These are phyloP conservation scores for Nigrospora oryzae DNA, from an alignment of 2,329 filamentous ascomycete species.

Conservation along the genomic window DNA sequence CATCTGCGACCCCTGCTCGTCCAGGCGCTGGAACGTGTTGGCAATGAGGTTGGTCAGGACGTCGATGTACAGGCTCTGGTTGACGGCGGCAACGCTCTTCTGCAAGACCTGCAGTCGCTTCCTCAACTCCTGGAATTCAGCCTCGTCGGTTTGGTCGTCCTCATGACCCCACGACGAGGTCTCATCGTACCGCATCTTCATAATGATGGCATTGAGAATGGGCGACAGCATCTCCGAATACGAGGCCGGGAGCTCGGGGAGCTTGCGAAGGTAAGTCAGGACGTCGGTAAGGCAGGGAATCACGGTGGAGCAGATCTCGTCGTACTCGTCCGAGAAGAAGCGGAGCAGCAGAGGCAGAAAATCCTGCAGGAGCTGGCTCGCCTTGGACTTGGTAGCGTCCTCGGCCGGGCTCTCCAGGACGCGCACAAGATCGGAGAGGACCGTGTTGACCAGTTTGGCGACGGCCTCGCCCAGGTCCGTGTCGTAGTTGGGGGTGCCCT, in stretches of 20 bases:
- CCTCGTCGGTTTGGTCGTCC: constrained; percentile 91
- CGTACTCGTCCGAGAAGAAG: constrained; percentile 96
- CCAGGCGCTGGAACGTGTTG: constrained; percentile 74
- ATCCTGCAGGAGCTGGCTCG: constrained; percentile 71
- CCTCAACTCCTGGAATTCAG: constrained; percentile 90
- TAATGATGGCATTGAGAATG: constrained; percentile 83
- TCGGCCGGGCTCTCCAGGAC: constrained; percentile 65
- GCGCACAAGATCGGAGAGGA: constrained; percentile 77
- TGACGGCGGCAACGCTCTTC: constrained; percentile 83
- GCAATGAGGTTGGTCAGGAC: constrained; percentile 83
- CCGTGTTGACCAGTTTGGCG: constrained; percentile 89
- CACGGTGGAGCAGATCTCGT: constrained; percentile 93
- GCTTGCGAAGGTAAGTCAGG: constrained; percentile 80
- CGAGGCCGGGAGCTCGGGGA: constrained; percentile 61
- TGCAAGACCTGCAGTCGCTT: constrained; percentile 86
- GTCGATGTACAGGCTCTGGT: constrained; percentile 82
- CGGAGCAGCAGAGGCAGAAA: constrained; percentile 84
- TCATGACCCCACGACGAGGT: constrained; percentile 90
- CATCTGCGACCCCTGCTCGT: constrained; percentile 63
- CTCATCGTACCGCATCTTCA: constrained; percentile 97
- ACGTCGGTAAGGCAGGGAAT: constrained; percentile 91
- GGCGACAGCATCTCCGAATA: constrained; percentile 79
- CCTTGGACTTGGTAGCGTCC: constrained; percentile 59
- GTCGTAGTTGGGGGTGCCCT: constrained; percentile 81
- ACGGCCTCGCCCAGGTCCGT: constrained; percentile 92